phyloP scores from a whole-genome alignment of 1,284 basidiomycete genomes.

The Malassezia cuniculi region DNA sequence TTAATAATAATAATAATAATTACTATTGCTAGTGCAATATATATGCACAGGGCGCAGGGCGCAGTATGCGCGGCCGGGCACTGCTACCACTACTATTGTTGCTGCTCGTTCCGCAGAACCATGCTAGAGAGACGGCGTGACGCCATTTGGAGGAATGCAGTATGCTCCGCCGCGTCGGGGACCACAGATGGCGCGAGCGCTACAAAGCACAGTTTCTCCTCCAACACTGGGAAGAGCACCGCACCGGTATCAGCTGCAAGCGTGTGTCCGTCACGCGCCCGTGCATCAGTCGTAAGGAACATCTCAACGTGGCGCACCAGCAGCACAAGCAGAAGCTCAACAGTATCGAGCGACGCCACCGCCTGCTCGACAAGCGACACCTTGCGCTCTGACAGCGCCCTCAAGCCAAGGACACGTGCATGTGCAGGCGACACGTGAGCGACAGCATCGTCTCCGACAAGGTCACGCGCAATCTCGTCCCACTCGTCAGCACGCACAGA shows the following conservation, averaged over 20 bases:
- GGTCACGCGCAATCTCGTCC: constrained; percentile 49
- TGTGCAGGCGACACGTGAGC: constrained; percentile 16
- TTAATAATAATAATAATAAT: too few species aligned
- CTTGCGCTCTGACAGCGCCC: constrained; percentile 53
- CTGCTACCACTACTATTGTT: too few species aligned
- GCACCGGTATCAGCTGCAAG: constrained; percentile 3
- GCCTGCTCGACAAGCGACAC: constrained; percentile 49
- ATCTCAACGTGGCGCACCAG: constrained; percentile 68
- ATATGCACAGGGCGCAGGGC: too few species aligned
- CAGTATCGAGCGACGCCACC: constrained; percentile 54
- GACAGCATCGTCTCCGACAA: constrained; percentile 14
- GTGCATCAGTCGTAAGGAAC: constrained; percentile 23
- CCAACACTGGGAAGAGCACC: constrained; percentile 21
- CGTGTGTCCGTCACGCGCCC: not conserved
- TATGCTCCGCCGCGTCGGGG: constrained; percentile 20
- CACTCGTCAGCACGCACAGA: constrained; percentile 60
- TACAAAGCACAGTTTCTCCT: constrained; percentile 25
- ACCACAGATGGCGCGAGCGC: constrained; percentile 15
- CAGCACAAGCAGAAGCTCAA: constrained; percentile 70
- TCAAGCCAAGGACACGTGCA: constrained; percentile 50
- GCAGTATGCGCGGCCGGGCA: too few species aligned
- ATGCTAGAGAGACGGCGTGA: constrained; percentile 23
- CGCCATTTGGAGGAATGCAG: constrained; percentile 31
- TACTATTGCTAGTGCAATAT: too few species aligned
- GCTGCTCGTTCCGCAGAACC: too few species aligned